These are phyloP conservation scores for Circinella umbellata DNA, from an alignment of 371 early-diverging fungal genomes.

Conservation along the genomic window DNA sequence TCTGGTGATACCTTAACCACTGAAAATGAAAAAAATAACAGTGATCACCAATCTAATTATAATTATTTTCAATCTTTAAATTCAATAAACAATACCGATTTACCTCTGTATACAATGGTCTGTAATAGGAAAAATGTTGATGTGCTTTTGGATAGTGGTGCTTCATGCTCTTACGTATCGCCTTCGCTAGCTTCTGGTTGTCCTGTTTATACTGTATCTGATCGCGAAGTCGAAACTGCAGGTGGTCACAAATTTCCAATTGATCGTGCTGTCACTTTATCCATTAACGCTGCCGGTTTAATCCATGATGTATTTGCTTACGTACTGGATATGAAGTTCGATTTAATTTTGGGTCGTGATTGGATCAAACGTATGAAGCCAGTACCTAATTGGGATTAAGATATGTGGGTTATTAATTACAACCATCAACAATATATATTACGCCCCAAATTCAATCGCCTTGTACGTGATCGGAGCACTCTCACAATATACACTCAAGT, in stretches of 20 bases:
- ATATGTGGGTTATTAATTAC: not conserved
- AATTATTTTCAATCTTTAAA: slow-evolving; percentile 3
- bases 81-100: slow-evolving; percentile 7
- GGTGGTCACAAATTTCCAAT: slow-evolving; percentile 8
- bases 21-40: not conserved
- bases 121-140: slow-evolving; percentile 5
- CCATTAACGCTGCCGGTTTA: slow-evolving; percentile 6
- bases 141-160: slow-evolving; percentile 16
- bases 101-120: slow-evolving; percentile 6
- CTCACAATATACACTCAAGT: too few species aligned
- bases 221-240: slow-evolving; percentile 7
- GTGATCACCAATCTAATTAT: not conserved
- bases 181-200: slow-evolving; percentile 8
- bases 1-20: not conserved
- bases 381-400: slow-evolving; percentile 10
- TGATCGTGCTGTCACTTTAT: slow-evolving; percentile 6
- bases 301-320: slow-evolving; percentile 3
- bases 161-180: not conserved
- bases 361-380: slow-evolving; percentile 15
- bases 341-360: slow-evolving; percentile 17
- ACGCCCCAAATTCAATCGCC: not conserved
- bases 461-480: not conserved
- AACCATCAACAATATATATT: not conserved
- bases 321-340: slow-evolving; percentile 14
- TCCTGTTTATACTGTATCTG: not conserved